Evolutionary conservation across 2,329 filamentous ascomycete species (phyloP), one percentile per base, ranked within the genome.

Genomic region (Hypomyces rosellus): DNA sequence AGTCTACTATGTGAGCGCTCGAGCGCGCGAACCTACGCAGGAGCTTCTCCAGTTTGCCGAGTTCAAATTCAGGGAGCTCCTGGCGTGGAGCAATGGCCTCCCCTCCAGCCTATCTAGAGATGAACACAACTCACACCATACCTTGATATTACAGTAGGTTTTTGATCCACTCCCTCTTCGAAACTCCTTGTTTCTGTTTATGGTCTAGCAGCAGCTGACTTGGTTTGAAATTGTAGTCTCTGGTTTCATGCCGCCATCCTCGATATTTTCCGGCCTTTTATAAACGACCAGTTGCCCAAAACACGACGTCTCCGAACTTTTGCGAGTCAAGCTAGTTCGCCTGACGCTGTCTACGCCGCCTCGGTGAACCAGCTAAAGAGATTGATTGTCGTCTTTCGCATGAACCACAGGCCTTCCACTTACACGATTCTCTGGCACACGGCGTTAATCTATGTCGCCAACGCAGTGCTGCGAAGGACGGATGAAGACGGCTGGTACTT

Each of bases 371-470:
- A 72, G 40, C 60, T 72, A 8, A 71, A 72, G 51, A 60, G 61
- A 6, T 60, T 72, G 1, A 57, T 73, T 4, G 49, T 71, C 20
- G 57, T 63, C 13, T 72, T 69, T 50, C 65, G 68, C 14, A 57
- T 59, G 15, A 59, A 60, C 3, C 63, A 69, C 40, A 46, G 55
- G 7, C 63, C 61, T 7, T 68, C 69, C 2, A 57, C 60, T 1
- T 69, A 65, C 47, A 66, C 66, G 1, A 63, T 72, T 7, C 57
- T 72, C 2, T 74, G 69, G 69, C 67, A 72, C 45, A 70, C 61
- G 3, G 69, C 65, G 2, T 55, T 73, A 16, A 63, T 68, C 2
- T 72, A 71, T 34, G 59, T 72, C 1, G 59, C 65, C 5, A 73
- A 72, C 34, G 68, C 65, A 4, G 61, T 71, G 12, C 54, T 71